Evolutionary conservation across 2,329 filamentous ascomycete species (phyloP).

Genomic region (Teratosphaeria pseudoeucalypti): DNA sequence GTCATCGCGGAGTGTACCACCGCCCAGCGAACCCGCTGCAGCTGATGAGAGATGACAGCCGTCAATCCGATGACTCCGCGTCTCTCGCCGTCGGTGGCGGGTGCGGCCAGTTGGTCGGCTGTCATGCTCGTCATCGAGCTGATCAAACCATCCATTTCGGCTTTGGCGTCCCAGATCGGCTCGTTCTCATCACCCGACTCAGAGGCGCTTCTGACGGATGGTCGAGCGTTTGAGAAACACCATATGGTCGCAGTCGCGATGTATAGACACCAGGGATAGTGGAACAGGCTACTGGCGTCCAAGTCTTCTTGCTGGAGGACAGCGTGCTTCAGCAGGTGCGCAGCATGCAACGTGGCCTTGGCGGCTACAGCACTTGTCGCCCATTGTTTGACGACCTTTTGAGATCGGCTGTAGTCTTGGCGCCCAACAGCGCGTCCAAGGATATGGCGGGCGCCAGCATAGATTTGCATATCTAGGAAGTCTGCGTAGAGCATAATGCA

Average conservation of each 20-base stretch:
- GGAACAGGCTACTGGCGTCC: neutral
- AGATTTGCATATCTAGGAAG: slow-evolving; percentile 52
- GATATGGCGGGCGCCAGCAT: slow-evolving; percentile 49
- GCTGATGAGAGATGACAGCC: neutral
- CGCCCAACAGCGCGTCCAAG: slow-evolving; percentile 45
- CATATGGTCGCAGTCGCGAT: neutral
- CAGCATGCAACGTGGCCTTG: neutral
- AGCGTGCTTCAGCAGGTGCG: neutral
- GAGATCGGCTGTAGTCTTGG: slow-evolving; percentile 41
- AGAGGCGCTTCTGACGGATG: neutral
- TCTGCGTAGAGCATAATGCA: slow-evolving; percentile 48
- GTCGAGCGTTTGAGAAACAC: neutral
- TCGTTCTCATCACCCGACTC: neutral
- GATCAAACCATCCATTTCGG: neutral
- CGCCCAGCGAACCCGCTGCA: neutral
- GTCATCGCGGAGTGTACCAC: neutral
- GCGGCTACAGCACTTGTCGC: neutral
- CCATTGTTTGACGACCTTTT: slow-evolving; percentile 35
- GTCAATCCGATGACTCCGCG: neutral
- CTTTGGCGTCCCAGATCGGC: neutral
- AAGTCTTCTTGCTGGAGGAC: neutral
- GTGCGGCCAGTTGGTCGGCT: neutral
- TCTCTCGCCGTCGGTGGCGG: neutral
- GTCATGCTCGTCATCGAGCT: neutral
- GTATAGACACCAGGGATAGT: neutral